Evolutionary conservation across 768 basidiomycete species (phyloP).

Genomic region (Phaeolepiota aurea): DNA sequence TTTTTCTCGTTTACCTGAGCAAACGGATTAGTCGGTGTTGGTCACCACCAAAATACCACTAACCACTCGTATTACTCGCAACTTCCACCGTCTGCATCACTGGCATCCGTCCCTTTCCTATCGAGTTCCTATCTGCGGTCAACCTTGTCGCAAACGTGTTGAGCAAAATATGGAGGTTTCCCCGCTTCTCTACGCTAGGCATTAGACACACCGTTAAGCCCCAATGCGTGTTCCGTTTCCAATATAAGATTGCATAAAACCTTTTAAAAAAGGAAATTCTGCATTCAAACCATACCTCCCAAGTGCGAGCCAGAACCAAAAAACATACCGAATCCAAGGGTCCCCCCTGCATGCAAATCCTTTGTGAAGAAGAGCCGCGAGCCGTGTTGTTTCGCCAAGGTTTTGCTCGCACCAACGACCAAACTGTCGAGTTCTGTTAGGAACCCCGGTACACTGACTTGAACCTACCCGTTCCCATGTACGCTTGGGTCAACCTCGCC

Average conservation of each 20-base stretch:
- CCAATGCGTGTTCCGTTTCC: background rate
- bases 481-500: slow-evolving; percentile 17
- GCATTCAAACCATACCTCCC: too few species aligned
- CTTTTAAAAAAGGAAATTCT: too few species aligned
- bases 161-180: slow-evolving; percentile 2
- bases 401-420: slow-evolving; percentile 1
- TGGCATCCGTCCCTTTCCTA: too few species aligned
- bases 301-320: too few species aligned
- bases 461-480: slow-evolving; percentile 12
- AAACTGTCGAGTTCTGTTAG: slow-evolving; percentile 1
- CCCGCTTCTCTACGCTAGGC: background rate
- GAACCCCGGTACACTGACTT: slow-evolving; percentile 1
- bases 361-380: slow-evolving; percentile 5
- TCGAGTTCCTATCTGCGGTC: slow-evolving; percentile 7
- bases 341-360: slow-evolving; percentile 4
- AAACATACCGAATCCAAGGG: slow-evolving; percentile 4
- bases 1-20: too few species aligned
- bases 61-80: too few species aligned
- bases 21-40: too few species aligned
- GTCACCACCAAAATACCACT: slow-evolving; percentile 1
- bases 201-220: slow-evolving; percentile 1
- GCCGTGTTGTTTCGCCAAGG: too few species aligned
- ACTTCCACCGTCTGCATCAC: too few species aligned
- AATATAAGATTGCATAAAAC: slow-evolving; percentile 3
- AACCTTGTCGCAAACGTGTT: slow-evolving; percentile 10